Evolutionary conservation across 164 flowering plant species (phyloP).

Genomic region (Macadamia tetraphylla): DNA sequence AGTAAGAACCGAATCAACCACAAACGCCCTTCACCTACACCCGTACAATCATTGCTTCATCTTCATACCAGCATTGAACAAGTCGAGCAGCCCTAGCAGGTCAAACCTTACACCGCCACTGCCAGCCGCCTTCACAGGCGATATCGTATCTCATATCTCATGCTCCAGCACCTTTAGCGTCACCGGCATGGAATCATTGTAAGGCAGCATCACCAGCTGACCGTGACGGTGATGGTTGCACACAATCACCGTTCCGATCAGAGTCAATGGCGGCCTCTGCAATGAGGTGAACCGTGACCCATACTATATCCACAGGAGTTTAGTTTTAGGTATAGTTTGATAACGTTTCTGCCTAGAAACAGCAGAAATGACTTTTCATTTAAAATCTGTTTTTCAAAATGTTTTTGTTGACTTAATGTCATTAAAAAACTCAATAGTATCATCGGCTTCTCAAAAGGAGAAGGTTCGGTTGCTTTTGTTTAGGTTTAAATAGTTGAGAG

Average conservation of each 20-base stretch:
- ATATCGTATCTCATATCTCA: constrained; percentile 53
- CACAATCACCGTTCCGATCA: constrained; percentile 63
- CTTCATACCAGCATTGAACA: constrained; percentile 30
- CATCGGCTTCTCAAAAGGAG: too few relatives aligned
- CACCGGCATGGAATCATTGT: constrained; percentile 48
- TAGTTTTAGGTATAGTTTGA: too few relatives aligned
- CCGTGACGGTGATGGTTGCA: constrained; percentile 43
- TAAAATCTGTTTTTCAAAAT: too few relatives aligned
- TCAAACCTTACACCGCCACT: constrained; percentile 57
- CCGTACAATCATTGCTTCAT: constrained; percentile 3
- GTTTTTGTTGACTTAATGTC: too few relatives aligned
- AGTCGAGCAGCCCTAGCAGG: constrained; percentile 43
- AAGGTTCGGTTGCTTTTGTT: too few relatives aligned
- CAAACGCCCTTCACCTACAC: constrained; percentile 68
- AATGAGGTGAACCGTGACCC: constrained; percentile 66
- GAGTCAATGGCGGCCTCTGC: constrained; percentile 41
- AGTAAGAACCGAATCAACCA: constrained; percentile 72
- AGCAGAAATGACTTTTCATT: too few relatives aligned
- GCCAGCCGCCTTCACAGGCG: constrained; percentile 56
- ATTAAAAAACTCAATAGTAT: too few relatives aligned
- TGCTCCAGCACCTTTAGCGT: constrained; percentile 68
- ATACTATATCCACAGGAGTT: too few relatives aligned
- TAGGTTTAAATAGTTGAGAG: too few relatives aligned
- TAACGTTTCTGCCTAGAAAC: too few relatives aligned
- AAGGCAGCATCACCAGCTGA: constrained; percentile 41